Evolutionary conservation across 768 basidiomycete species (phyloP).

Genomic region (Russula lepida): DNA sequence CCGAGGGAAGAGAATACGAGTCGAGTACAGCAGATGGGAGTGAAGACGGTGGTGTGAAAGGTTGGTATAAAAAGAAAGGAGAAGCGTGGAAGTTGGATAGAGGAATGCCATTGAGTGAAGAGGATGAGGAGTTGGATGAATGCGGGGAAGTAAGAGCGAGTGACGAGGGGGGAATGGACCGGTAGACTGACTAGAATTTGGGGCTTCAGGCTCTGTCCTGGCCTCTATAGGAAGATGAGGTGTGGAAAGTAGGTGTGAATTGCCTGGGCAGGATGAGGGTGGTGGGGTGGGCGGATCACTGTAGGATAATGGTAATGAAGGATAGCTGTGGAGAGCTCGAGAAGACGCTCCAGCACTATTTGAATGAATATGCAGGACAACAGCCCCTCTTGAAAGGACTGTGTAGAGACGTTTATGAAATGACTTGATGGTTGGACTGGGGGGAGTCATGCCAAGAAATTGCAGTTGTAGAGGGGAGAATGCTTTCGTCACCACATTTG

Average conservation of each 20-base stretch:
- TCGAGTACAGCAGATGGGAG: conserved; percentile 17
- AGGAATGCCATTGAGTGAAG: conserved; percentile 27
- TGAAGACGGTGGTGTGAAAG: conserved; percentile 18
- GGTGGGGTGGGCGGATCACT: conserved; percentile 34
- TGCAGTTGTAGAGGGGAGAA: background rate
- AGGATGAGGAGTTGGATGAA: too few species aligned
- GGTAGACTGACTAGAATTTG: conserved; percentile 24
- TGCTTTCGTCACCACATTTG: background rate
- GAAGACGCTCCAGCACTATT: conserved; percentile 32
- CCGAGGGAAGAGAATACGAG: conserved; percentile 14
- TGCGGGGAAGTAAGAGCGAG: conserved; percentile 40
- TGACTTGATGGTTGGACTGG: conserved; percentile 38
- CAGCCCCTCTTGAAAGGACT: conserved; percentile 33
- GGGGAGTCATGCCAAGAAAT: conserved; percentile 30
- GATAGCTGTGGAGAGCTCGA: conserved; percentile 38
- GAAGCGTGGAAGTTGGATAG: conserved; percentile 34
- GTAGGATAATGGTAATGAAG: conserved; percentile 33
- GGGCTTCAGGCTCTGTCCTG: conserved; percentile 36
- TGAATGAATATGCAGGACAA: conserved; percentile 35
- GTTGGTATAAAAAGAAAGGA: conserved; percentile 29
- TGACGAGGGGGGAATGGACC: conserved; percentile 31
- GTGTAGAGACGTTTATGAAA: conserved; percentile 44
- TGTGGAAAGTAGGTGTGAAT: conserved; percentile 33
- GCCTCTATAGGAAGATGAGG: conserved; percentile 40
- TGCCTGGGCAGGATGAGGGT: conserved; percentile 32